Conservation (phyloP, 2,329 filamentous ascomycete species). For the Phyllosticta capitalensis region DNA sequence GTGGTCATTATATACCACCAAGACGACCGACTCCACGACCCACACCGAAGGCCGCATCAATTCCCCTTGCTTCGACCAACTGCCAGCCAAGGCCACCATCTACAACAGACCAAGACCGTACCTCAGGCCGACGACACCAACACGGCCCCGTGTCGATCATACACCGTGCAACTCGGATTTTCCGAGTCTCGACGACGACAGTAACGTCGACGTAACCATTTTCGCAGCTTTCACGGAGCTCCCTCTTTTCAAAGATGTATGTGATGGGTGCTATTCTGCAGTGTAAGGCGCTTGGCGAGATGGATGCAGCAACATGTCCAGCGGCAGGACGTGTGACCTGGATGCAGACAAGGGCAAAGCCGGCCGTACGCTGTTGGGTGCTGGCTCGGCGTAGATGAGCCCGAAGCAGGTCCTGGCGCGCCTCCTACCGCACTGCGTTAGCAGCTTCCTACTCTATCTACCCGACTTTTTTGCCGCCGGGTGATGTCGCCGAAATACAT, state of each 20-base stretch:
- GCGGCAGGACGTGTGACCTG: not conserved
- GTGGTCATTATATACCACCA: not conserved
- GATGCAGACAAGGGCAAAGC: not conserved
- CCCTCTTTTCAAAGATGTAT: not conserved
- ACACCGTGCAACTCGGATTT: not conserved
- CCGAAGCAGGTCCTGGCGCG: not conserved
- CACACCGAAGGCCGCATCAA: not conserved
- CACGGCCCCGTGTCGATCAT: not conserved
- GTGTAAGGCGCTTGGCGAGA: not conserved
- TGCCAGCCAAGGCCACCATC: not conserved
- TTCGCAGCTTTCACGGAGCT: not conserved
- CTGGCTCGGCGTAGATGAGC: not conserved
- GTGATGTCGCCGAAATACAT: not conserved
- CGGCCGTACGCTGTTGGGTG: not conserved
- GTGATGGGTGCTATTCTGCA: not conserved
- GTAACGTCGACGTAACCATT: not conserved
- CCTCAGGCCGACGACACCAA: not conserved
- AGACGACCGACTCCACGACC: not conserved
- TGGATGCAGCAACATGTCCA: not conserved
- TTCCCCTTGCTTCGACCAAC: not conserved
- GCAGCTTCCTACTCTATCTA: not conserved
- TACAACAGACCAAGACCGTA: not conserved
- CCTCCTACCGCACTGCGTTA: not conserved
- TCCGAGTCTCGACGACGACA: not conserved
- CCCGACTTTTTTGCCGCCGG: not conserved